These are phyloP conservation scores for Excoecaria agallocha DNA, from an alignment of 345 rosid genomes.

Conservation along the genomic window DNA sequence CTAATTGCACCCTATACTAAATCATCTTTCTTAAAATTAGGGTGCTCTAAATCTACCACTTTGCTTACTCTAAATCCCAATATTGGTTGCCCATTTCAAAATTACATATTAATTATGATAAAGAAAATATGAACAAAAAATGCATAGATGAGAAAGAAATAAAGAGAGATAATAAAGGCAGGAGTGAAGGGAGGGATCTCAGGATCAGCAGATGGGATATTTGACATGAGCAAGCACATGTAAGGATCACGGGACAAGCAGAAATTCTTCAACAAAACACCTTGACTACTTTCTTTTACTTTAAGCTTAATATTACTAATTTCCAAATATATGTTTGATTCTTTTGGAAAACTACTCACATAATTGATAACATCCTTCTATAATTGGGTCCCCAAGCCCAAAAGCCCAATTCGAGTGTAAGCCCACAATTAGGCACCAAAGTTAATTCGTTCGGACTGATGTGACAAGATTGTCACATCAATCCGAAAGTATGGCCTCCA, in stretches of 20 bases:
- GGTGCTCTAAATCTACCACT: conserved; percentile 26
- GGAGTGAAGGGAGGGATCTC: conserved; percentile 12
- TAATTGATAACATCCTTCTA: conserved; percentile 20
- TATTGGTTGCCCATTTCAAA: conserved; percentile 15
- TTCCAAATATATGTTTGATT: conserved; percentile 21
- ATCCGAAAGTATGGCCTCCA: too few relatives aligned
- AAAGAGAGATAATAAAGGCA: conserved; percentile 29
- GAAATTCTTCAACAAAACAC: conserved; percentile 53
- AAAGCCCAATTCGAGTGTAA: too few relatives aligned
- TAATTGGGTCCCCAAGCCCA: too few relatives aligned
- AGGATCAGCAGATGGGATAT: neutral
- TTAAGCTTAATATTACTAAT: conserved; percentile 11
- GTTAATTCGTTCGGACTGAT: too few relatives aligned
- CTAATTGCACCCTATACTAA: conserved; percentile 25
- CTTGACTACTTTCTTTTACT: conserved; percentile 20
- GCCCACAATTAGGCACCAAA: too few relatives aligned
- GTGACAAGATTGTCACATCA: too few relatives aligned
- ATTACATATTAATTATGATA: too few relatives aligned
- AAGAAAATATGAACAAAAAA: too few relatives aligned
- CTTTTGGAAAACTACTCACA: conserved; percentile 25
- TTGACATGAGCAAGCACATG: conserved; percentile 23
- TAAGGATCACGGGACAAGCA: conserved; percentile 63
- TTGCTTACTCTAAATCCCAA: conserved; percentile 27
- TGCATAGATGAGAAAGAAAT: too few relatives aligned
- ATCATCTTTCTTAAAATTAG: conserved; percentile 27